Conservation (phyloP, 108 stramenopile species). For the Cyclostephanos invisitatus region DNA sequence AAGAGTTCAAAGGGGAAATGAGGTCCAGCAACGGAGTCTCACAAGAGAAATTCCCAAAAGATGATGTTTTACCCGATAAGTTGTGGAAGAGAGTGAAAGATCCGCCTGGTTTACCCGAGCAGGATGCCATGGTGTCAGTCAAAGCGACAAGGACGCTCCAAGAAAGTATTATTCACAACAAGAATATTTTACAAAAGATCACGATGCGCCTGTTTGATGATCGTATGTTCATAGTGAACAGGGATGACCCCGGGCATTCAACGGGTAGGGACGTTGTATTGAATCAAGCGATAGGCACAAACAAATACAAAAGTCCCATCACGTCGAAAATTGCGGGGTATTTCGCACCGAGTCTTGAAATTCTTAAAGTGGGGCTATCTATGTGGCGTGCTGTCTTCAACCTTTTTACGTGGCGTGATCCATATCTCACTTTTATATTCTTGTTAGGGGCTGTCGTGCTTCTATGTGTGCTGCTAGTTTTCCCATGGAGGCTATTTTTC, state of each 20-base stretch:
- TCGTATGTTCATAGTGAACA: constrained; percentile 28
- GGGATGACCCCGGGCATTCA: constrained; percentile 13
- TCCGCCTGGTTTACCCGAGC: constrained; percentile 35
- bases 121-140: constrained; percentile 29
- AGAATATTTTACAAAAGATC: constrained; percentile 27
- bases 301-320: constrained; percentile 36
- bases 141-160: constrained; percentile 32
- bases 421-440: constrained; percentile 59
- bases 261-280: constrained; percentile 7
- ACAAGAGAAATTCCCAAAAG: neutral
- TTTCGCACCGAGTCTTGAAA: constrained; percentile 23
- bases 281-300: constrained; percentile 24
- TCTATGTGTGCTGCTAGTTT: constrained; percentile 56
- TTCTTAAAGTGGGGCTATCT: constrained; percentile 28
- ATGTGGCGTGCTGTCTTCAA: constrained; percentile 63
- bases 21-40: neutral
- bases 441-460: constrained; percentile 38
- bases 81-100: constrained; percentile 34
- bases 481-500: constrained; percentile 79
- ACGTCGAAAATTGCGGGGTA: constrained; percentile 34
- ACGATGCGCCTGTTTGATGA: constrained; percentile 34
- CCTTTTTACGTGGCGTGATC: constrained; percentile 74
- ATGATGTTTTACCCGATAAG: neutral
- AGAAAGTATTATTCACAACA: constrained; percentile 28
- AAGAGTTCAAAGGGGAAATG: neutral